Conservation (phyloP, 2,329 filamentous ascomycete genomes). For the Botrytis porri region DNA sequence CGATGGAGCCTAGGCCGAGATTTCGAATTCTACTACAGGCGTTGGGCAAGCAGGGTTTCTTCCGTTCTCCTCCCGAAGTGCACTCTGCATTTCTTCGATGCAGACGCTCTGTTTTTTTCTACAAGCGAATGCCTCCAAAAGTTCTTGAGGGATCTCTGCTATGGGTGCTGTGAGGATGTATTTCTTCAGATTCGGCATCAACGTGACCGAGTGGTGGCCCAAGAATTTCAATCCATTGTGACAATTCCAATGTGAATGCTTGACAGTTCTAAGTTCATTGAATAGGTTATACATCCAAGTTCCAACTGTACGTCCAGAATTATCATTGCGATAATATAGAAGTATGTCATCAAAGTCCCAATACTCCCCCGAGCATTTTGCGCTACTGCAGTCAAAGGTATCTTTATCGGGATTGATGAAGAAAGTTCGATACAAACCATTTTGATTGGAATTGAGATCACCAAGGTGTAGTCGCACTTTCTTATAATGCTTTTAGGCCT, state of each 20-base stretch:
- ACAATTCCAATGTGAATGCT: not conserved
- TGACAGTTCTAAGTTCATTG: not conserved
- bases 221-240: not conserved
- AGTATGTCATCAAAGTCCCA: not conserved
- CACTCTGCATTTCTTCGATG: not conserved
- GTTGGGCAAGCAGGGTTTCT: not conserved
- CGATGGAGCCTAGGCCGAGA: no score
- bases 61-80: not conserved
- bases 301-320: not conserved
- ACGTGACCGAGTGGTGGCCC: not conserved
- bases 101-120: not conserved
- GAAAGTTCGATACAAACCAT: not conserved
- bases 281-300: not conserved
- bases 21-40: not conserved
- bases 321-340: not conserved
- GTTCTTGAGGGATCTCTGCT: not conserved
- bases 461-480: not conserved
- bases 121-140: not conserved
- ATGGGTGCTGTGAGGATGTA: not conserved
- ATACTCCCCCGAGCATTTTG: rapidly evolving
- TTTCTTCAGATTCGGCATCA: not conserved
- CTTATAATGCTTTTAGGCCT: not conserved
- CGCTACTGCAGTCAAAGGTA: not conserved
- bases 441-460: not conserved
- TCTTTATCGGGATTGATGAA: not conserved